Evolutionary conservation across 352 stramenopile species (phyloP).

Genomic region (Saprolegnia parasitica): DNA sequence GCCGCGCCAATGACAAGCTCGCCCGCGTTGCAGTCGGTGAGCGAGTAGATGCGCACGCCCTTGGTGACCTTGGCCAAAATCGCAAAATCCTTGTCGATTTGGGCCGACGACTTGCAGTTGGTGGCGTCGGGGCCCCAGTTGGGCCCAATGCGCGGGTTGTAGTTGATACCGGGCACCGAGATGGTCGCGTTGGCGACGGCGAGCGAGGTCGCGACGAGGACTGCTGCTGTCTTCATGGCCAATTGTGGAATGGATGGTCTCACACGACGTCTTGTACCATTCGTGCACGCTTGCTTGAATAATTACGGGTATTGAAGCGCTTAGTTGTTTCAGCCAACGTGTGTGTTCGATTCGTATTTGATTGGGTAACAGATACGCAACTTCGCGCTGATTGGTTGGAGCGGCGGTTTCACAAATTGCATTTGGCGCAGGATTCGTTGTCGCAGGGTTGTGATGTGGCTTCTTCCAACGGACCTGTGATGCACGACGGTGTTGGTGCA

Average conservation of each 20-base stretch:
- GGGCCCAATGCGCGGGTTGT: slow-evolving; percentile 57
- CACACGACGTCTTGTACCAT: no score
- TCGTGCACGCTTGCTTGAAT: no score
- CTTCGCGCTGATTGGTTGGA: neutral
- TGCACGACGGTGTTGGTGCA: no score
- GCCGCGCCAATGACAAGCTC: slow-evolving; percentile 38
- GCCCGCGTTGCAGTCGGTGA: slow-evolving; percentile 50
- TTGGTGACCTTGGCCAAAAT: slow-evolving; percentile 44
- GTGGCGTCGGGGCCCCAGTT: slow-evolving; percentile 43
- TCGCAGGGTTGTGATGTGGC: no score
- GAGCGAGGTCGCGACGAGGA: neutral
- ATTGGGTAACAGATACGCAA: no score
- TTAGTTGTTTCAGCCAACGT: neutral
- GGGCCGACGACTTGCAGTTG: slow-evolving; percentile 51
- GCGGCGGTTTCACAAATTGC: neutral
- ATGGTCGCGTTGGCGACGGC: neutral
- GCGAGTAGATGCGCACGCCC: slow-evolving; percentile 48
- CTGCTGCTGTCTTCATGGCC: neutral
- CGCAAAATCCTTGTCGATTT: slow-evolving; percentile 48
- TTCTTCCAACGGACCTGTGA: no score
- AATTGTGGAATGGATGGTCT: slow-evolving; percentile 24
- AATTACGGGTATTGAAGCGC: no score
- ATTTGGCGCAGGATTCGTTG: no score
- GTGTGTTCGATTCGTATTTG: neutral
- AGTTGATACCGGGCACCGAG: slow-evolving; percentile 51